phyloP scores from a whole-genome alignment of 352 stramenopile genomes.

The Phytophthora foliorum region DNA sequence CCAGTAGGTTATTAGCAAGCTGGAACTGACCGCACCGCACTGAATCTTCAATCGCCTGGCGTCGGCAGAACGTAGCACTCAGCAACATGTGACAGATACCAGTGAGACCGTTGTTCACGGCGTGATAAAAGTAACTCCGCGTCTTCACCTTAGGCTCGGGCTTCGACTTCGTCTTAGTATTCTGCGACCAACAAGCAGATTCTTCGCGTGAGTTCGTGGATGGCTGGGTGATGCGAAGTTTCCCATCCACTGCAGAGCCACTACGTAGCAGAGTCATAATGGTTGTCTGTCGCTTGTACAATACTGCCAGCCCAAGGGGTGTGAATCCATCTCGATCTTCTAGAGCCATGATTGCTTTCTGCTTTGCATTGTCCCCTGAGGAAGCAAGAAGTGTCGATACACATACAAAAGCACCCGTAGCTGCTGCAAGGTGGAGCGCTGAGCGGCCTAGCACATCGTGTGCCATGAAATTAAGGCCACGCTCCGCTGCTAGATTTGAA shows the following conservation, averaged over 20 bases:
- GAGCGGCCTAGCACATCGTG: constrained; percentile 68
- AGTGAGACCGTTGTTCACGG: constrained; percentile 71
- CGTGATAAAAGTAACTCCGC: constrained; percentile 81
- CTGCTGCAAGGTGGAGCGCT: constrained; percentile 72
- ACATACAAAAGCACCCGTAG: constrained; percentile 81
- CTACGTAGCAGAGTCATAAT: constrained; percentile 84
- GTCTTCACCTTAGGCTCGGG: constrained; percentile 32
- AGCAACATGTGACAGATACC: constrained; percentile 86
- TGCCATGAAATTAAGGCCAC: constrained; percentile 44
- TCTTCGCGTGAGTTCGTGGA: constrained; percentile 12
- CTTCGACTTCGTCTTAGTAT: constrained; percentile 5
- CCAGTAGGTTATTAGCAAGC: constrained; percentile 74
- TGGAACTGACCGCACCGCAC: constrained; percentile 78
- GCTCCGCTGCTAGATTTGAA: constrained; percentile 68
- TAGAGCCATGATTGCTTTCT: constrained; percentile 44
- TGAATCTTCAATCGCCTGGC: constrained; percentile 81
- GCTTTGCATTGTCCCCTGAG: constrained; percentile 27
- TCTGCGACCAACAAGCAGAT: constrained; percentile 6
- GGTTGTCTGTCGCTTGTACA: constrained; percentile 71
- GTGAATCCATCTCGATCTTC: constrained; percentile 62
- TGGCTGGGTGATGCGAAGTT: constrained; percentile 41
- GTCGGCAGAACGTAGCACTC: constrained; percentile 74
- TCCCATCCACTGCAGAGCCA: constrained; percentile 61
- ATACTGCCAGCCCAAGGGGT: constrained; percentile 61
- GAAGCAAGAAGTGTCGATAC: constrained; percentile 67